phyloP scores from a whole-genome alignment of 2,329 filamentous ascomycete genomes.

The Trichoderma atroviride region DNA sequence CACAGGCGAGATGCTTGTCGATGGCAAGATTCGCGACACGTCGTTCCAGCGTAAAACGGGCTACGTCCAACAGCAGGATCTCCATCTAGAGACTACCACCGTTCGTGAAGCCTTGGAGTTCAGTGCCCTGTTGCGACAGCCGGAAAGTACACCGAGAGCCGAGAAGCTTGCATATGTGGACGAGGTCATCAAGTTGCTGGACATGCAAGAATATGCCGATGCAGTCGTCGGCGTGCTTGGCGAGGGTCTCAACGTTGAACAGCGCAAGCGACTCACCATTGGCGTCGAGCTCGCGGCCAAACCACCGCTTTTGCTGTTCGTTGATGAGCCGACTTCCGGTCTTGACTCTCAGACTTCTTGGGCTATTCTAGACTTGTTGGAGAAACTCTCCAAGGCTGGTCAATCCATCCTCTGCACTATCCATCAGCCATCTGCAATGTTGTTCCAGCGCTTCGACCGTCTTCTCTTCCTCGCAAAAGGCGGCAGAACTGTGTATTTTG shows the following conservation, averaged over 20 bases:
- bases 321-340: constrained; percentile 58
- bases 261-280: constrained; percentile 55
- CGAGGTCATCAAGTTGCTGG: constrained; percentile 56
- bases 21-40: constrained; percentile 65
- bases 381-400: constrained; percentile 59
- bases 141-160: constrained; percentile 44
- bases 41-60: constrained; percentile 74
- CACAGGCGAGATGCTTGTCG: constrained; percentile 69
- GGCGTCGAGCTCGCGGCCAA: constrained; percentile 51
- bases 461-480: constrained; percentile 58
- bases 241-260: constrained; percentile 53
- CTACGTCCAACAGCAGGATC: constrained; percentile 71
- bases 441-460: constrained; percentile 56
- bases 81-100: constrained; percentile 48
- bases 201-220: constrained; percentile 59
- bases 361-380: constrained; percentile 71
- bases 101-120: constrained; percentile 35
- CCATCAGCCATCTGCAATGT: constrained; percentile 49
- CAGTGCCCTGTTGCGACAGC: constrained; percentile 50
- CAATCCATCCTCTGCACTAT: constrained; percentile 56
- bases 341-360: constrained; percentile 66
- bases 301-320: constrained; percentile 52
- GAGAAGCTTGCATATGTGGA: constrained; percentile 58
- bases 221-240: constrained; percentile 52
- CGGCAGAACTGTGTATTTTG: constrained; percentile 50